Evolutionary conservation across 2,329 filamentous ascomycete genomes (phyloP).

Genomic region (Sporothrix brasiliensis): DNA sequence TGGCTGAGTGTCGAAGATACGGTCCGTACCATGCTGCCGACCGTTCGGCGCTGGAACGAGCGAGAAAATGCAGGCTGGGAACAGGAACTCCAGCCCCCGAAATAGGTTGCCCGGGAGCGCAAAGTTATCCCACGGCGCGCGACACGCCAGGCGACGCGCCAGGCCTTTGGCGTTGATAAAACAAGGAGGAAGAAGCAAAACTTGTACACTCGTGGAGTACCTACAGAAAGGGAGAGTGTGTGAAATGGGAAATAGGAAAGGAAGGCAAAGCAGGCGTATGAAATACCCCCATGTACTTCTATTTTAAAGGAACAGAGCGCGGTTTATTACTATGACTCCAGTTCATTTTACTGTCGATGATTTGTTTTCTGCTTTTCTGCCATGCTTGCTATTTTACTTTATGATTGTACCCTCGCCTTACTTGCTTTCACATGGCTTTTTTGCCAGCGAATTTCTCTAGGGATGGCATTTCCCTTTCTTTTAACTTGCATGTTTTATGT

Average conservation of each 20-base stretch:
- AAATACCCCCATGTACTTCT: slow-evolving; percentile 30
- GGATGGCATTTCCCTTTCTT: background rate
- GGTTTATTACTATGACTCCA: background rate
- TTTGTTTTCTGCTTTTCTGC: background rate
- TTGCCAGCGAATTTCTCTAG: background rate
- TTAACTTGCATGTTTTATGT: background rate
- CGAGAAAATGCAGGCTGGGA: slow-evolving; percentile 52
- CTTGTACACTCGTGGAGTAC: background rate
- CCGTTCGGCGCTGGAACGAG: slow-evolving; percentile 51
- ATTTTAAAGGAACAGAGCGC: slow-evolving; percentile 6
- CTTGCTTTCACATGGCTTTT: background rate
- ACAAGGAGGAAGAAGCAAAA: background rate
- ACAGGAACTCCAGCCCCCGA: slow-evolving; percentile 35
- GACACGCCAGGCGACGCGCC: background rate
- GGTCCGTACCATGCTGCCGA: slow-evolving; percentile 45
- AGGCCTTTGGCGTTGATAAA: background rate
- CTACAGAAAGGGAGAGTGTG: background rate
- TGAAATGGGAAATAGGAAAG: background rate
- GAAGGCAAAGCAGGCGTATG: slow-evolving; percentile 1
- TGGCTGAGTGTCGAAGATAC: slow-evolving; percentile 53
- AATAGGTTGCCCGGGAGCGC: slow-evolving; percentile 12
- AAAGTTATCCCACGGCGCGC: background rate
- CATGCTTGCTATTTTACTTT: background rate
- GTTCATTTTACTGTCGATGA: slow-evolving; percentile 12
- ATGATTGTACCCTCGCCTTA: background rate